Percentiles rank a stretch among this genome's conserved stretches.
Evolutionary conservation across 2,329 filamentous ascomycete species (phyloP).

Genomic region (Talaromyces islandicus): DNA sequence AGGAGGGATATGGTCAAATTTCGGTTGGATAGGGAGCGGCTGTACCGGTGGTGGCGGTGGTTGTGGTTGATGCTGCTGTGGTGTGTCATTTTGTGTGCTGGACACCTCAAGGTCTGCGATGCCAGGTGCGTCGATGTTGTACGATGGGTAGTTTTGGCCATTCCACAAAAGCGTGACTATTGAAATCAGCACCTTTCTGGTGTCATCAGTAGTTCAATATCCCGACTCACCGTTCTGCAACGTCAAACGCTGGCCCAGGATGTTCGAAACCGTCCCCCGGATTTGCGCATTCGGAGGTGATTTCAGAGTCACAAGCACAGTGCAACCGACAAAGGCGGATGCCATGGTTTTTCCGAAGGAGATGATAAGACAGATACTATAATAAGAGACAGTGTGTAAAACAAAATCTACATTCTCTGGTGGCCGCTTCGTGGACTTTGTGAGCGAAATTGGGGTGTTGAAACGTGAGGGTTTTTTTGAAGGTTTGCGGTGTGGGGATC

Average conservation of each 20-base stretch:
- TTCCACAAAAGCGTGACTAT: conserved; percentile 44
- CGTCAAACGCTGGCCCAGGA: conserved; percentile 63
- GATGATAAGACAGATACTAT: background rate
- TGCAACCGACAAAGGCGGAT: conserved; percentile 66
- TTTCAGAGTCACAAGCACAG: conserved; percentile 67
- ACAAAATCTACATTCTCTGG: conserved; percentile 2
- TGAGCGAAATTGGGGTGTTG: background rate
- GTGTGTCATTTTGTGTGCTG: conserved; percentile 16
- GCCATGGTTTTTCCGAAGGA: conserved; percentile 47
- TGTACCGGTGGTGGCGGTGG: background rate
- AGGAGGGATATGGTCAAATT: background rate
- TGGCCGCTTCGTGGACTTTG: background rate
- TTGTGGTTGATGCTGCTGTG: conserved; percentile 5
- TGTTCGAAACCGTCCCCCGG: conserved; percentile 64
- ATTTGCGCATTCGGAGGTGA: conserved; percentile 59
- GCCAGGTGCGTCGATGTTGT: conserved; percentile 51
- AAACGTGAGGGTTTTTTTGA: background rate
- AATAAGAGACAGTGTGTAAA: background rate
- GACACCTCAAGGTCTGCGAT: conserved; percentile 56
- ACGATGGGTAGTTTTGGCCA: conserved; percentile 47
- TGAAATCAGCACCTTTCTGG: conserved; percentile 22
- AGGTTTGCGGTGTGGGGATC: background rate
- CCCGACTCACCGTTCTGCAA: conserved; percentile 62
- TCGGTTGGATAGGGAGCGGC: background rate
- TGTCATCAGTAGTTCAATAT: background rate